Evolutionary conservation across 2,329 filamentous ascomycete species (phyloP).

Genomic region (Colletotrichum echinochloae): DNA sequence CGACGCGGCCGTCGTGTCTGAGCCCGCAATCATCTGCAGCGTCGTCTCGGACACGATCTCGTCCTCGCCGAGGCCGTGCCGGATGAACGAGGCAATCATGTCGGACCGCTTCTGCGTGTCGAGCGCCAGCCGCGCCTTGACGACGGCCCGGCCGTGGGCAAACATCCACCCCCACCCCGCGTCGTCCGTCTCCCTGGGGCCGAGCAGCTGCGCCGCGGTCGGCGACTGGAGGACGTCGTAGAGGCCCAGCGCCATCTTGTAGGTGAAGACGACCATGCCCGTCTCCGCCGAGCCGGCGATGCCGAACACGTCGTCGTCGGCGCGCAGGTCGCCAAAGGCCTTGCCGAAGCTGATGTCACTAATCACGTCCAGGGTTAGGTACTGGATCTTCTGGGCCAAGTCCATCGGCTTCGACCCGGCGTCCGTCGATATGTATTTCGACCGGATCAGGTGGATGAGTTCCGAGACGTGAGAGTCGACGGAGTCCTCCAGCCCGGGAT

Average conservation of each 20-base stretch:
- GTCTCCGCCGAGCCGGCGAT: slow-evolving; percentile 59
- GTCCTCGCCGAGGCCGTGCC: slow-evolving; percentile 49
- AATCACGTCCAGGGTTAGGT: slow-evolving; percentile 66
- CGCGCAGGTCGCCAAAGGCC: slow-evolving; percentile 59
- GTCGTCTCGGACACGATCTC: slow-evolving; percentile 49
- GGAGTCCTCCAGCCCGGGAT: slow-evolving; percentile 54
- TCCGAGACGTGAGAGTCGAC: slow-evolving; percentile 59
- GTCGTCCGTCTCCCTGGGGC: slow-evolving; percentile 38
- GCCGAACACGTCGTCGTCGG: slow-evolving; percentile 59
- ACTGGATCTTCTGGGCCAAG: slow-evolving; percentile 60
- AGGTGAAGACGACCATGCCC: slow-evolving; percentile 41
- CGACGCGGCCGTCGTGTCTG: slow-evolving; percentile 51
- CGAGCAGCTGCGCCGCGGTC: slow-evolving; percentile 26
- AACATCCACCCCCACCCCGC: slow-evolving; percentile 39
- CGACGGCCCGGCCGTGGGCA: slow-evolving; percentile 42
- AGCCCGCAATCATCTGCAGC: slow-evolving; percentile 49
- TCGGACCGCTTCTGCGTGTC: slow-evolving; percentile 27
- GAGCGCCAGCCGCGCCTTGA: slow-evolving; percentile 21
- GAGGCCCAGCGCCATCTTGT: slow-evolving; percentile 33
- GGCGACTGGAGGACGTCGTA: slow-evolving; percentile 31
- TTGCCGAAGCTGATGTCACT: slow-evolving; percentile 64
- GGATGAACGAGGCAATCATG: slow-evolving; percentile 54
- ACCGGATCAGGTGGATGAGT: slow-evolving; percentile 57
- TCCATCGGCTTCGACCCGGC: slow-evolving; percentile 53
- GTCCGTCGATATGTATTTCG: slow-evolving; percentile 56